Base-by-base conservation (phyloP, 331 rosid genomes). In the Saraca asoca region DNA sequence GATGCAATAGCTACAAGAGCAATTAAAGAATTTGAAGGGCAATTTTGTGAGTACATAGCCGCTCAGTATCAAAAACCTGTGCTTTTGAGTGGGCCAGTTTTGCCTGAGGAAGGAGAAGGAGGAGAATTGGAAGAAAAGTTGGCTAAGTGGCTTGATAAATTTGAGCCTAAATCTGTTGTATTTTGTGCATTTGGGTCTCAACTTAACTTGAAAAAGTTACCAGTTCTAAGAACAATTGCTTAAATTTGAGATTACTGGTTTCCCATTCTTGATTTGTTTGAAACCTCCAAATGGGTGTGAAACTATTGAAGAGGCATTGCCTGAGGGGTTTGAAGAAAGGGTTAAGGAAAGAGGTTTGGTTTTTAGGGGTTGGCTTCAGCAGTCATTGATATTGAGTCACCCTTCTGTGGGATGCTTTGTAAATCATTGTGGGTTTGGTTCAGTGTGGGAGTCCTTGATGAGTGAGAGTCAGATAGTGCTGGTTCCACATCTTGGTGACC, bases 401-500 rank as follows among this genome's bases (percentile, higher is more conserved):
- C 15, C 42, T 2, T 58, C 82, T 0, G 75, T 83, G 16, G 95
- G 91, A 38, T 85, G 91, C 56, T 88, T 85, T 52, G 89, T 88
- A 70, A 83, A 33, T 5, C 91, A 88, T 3, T 88, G 31, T 24
- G 91, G 85, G 11, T 85, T 79, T 31, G 89, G 95, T 7, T 81
- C 91, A 0, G 77, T 88, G 89, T 83, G 89, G 95, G 95, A 85
- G 64, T 79, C 85, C 11, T 43, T 87, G 56, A 62, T 85, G 82
- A 85, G 82, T 52, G 82, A 84, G 0, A 65, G 71, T 0, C 88
- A 78, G 55, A 82, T 85, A 15, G 85, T 87, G 53, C 7, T 85
- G 14, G 56, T 72, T 0, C 88, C 95, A 1, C 52, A 53, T 2
- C 51, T 75, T 12, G 73, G 75, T 0, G 90, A 87, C 43, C 87